phyloP scores from a whole-genome alignment of 345 rosid species.

The Salix dunnii region DNA sequence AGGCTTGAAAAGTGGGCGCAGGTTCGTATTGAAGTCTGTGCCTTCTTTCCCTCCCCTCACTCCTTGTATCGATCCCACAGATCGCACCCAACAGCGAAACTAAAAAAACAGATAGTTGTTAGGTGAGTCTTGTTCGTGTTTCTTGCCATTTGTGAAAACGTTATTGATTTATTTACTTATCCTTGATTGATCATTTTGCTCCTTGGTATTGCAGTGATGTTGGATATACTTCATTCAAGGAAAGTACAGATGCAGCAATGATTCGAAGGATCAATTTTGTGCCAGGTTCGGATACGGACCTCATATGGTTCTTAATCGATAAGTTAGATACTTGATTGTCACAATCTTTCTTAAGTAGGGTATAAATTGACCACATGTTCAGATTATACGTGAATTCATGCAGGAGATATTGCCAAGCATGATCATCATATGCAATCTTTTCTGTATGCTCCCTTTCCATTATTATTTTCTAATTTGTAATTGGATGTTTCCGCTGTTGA shows the following conservation, averaged over 20 bases:
- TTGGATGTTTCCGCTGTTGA: neutral
- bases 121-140: slow-evolving; percentile 10
- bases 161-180: neutral
- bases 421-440: neutral
- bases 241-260: neutral
- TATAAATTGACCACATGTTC: neutral
- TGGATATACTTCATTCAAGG: neutral
- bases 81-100: slow-evolving; percentile 15
- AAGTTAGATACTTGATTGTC: neutral
- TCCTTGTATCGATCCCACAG: slow-evolving; percentile 35
- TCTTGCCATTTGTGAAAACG: neutral
- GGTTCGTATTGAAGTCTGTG: slow-evolving; percentile 49
- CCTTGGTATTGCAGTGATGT: neutral
- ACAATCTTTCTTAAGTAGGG: neutral
- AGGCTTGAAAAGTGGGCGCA: slow-evolving; percentile 48
- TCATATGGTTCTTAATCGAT: neutral
- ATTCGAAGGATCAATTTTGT: neutral
- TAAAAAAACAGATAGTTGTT: neutral
- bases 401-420: neutral
- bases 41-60: slow-evolving; percentile 60
- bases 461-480: neutral
- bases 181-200: neutral
- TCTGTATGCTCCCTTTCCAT: neutral
- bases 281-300: neutral
- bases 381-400: neutral